A percentile compares a stretch with the other conserved stretches of the same genome.
phyloP scores from a whole-genome alignment of 257 asterid genomes.

The Penstemon barbatus region DNA sequence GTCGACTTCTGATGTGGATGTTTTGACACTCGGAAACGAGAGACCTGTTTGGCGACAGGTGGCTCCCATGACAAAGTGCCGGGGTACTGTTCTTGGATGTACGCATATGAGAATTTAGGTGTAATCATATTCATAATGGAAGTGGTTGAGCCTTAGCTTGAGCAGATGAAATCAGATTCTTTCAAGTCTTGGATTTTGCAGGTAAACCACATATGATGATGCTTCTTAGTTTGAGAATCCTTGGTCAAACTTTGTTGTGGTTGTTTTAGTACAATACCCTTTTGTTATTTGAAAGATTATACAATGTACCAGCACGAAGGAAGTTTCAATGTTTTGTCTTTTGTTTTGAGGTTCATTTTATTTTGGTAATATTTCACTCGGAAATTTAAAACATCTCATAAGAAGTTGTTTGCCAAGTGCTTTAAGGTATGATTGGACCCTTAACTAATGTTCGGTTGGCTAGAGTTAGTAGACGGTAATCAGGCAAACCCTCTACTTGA shows the following conservation, averaged over 20 bases:
- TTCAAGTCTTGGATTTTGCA: constrained; percentile 22
- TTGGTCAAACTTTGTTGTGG: constrained; percentile 38
- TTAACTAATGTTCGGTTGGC: neutral
- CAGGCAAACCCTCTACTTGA: no score
- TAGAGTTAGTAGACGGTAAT: neutral
- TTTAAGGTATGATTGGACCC: no score
- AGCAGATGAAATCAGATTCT: constrained; percentile 11
- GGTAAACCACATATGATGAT: constrained; percentile 29
- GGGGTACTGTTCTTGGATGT: constrained; percentile 90
- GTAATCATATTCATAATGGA: neutral
- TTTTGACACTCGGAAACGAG: constrained; percentile 71
- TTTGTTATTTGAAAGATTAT: constrained; percentile 22
- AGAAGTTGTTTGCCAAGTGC: no score
- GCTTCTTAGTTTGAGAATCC: constrained; percentile 24
- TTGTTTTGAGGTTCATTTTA: constrained; percentile 16
- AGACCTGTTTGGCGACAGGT: constrained; percentile 82
- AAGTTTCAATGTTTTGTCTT: constrained; percentile 20
- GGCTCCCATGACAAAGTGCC: constrained; percentile 85
- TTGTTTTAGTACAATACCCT: constrained; percentile 30
- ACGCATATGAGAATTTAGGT: constrained; percentile 74
- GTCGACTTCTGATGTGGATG: constrained; percentile 69
- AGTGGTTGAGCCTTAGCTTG: constrained; percentile 5
- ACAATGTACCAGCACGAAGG: constrained; percentile 23
- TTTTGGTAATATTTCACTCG: constrained; percentile 23
- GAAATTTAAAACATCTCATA: neutral